These are phyloP conservation scores for Cytospora leucostoma DNA, from an alignment of 2,329 filamentous ascomycete species.

Conservation along the genomic window DNA sequence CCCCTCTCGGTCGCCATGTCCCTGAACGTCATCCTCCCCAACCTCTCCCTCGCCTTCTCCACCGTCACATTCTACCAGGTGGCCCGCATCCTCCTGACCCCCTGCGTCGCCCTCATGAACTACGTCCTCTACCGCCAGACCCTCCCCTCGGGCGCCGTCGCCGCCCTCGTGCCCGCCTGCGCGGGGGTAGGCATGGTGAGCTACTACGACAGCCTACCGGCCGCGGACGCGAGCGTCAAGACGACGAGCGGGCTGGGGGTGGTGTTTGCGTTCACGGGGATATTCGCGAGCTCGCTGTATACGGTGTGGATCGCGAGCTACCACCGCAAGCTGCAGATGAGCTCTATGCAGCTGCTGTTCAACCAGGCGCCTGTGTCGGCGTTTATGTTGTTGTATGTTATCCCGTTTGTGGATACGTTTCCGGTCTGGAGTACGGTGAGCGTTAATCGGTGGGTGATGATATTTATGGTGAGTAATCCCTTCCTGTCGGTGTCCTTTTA, in stretches of 20 bases:
- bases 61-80: constrained; percentile 72
- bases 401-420: constrained; percentile 66
- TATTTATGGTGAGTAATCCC: constrained; percentile 52
- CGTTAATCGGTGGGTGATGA: constrained; percentile 57
- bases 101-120: constrained; percentile 66
- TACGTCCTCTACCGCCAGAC: constrained; percentile 59
- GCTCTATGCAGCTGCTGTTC: constrained; percentile 68
- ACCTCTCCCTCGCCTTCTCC: constrained; percentile 67
- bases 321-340: constrained; percentile 65
- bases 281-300: constrained; percentile 67
- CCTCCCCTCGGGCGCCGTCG: constrained; percentile 55
- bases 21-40: constrained; percentile 69
- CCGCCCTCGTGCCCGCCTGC: constrained; percentile 62
- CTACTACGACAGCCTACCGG: constrained; percentile 65
- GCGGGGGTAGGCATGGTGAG: constrained; percentile 66
- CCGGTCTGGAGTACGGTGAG: constrained; percentile 57
- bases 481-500: neutral
- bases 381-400: constrained; percentile 64
- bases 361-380: constrained; percentile 67
- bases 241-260: constrained; percentile 62
- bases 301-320: constrained; percentile 70
- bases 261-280: constrained; percentile 63
- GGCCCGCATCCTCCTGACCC: constrained; percentile 66
- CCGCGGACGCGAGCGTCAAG: constrained; percentile 49
- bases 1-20: constrained; percentile 69